Conservation (phyloP, 2,329 filamentous ascomycete genomes). For the Stylonectria norvegica region DNA sequence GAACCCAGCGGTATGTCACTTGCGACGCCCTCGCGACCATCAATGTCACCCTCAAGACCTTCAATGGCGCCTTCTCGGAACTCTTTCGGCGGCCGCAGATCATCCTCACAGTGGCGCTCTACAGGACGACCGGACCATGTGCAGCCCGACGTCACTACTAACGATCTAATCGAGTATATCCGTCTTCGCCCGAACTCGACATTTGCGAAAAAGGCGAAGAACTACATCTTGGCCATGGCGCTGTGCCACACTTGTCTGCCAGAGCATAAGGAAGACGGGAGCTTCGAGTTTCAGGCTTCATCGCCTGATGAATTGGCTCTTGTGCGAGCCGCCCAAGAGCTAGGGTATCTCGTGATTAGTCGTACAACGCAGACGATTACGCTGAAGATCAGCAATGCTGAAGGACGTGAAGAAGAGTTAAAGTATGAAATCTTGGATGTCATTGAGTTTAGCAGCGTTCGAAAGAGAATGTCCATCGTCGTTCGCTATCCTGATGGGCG, state of each 20-base stretch:
- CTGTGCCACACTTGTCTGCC: slow-evolving; percentile 90
- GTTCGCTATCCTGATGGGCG: slow-evolving; percentile 81
- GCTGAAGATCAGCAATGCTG: slow-evolving; percentile 39
- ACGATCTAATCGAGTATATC: slow-evolving; percentile 75
- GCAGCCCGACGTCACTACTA: slow-evolving; percentile 61
- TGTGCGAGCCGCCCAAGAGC: slow-evolving; percentile 77
- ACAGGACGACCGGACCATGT: slow-evolving; percentile 46
- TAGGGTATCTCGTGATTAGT: slow-evolving; percentile 75
- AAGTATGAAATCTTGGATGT: slow-evolving; percentile 79
- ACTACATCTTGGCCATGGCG: slow-evolving; percentile 80
- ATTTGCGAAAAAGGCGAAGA: slow-evolving; percentile 74
- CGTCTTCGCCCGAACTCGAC: slow-evolving; percentile 68
- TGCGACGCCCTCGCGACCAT: slow-evolving; percentile 28
- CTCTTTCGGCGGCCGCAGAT: slow-evolving; percentile 36
- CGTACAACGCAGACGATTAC: slow-evolving; percentile 68
- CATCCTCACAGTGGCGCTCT: slow-evolving; percentile 50
- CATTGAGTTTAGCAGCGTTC: slow-evolving; percentile 84
- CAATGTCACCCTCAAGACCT: slow-evolving; percentile 25
- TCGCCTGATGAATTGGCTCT: slow-evolving; percentile 88
- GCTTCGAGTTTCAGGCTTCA: slow-evolving; percentile 79
- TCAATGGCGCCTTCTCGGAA: slow-evolving; percentile 29
- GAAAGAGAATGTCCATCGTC: slow-evolving; percentile 88
- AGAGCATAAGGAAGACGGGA: slow-evolving; percentile 64
- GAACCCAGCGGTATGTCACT: slow-evolving; percentile 11
- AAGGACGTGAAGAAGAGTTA: slow-evolving; percentile 47